phyloP scores from a whole-genome alignment of 1,139 yeast genomes.

The Nakaseomyces bracarensis region DNA sequence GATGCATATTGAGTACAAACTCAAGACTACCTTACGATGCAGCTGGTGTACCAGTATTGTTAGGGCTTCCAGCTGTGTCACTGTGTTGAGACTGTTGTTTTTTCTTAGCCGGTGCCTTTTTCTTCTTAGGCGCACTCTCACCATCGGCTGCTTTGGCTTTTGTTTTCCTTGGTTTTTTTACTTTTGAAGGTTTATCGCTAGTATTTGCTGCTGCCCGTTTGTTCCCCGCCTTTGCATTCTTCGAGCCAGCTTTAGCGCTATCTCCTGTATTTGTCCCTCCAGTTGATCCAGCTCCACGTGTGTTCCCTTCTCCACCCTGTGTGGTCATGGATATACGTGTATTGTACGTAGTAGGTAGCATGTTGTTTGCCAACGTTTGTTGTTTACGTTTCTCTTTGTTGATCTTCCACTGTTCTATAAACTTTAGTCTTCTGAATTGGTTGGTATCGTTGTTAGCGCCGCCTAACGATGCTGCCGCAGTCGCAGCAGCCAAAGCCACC shows the following conservation, averaged over 20 bases:
- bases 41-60: not conserved
- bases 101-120: slow-evolving; percentile 23
- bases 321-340: slow-evolving; percentile 31
- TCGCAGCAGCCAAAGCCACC: slow-evolving; percentile 28
- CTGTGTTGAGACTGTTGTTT: slow-evolving; percentile 13
- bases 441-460: slow-evolving; percentile 34
- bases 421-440: slow-evolving; percentile 43
- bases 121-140: slow-evolving; percentile 23
- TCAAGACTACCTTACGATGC: not conserved
- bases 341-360: slow-evolving; percentile 23
- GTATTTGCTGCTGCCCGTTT: slow-evolving; percentile 16
- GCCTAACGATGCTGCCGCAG: slow-evolving; percentile 32
- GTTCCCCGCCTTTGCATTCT: slow-evolving; percentile 20
- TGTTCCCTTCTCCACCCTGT: slow-evolving; percentile 11
- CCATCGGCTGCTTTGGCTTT: slow-evolving; percentile 22
- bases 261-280: slow-evolving; percentile 6
- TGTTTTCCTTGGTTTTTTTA: slow-evolving; percentile 21
- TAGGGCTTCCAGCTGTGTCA: not conserved
- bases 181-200: not conserved
- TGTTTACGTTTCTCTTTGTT: slow-evolving; percentile 38
- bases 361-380: slow-evolving; percentile 26
- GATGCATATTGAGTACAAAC: not conserved
- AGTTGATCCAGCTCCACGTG: not conserved
- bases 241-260: slow-evolving; percentile 11
- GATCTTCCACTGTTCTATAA: slow-evolving; percentile 41